Base-by-base conservation (phyloP, 805 yeast genomes). In the Cyberlindnera petersonii region DNA sequence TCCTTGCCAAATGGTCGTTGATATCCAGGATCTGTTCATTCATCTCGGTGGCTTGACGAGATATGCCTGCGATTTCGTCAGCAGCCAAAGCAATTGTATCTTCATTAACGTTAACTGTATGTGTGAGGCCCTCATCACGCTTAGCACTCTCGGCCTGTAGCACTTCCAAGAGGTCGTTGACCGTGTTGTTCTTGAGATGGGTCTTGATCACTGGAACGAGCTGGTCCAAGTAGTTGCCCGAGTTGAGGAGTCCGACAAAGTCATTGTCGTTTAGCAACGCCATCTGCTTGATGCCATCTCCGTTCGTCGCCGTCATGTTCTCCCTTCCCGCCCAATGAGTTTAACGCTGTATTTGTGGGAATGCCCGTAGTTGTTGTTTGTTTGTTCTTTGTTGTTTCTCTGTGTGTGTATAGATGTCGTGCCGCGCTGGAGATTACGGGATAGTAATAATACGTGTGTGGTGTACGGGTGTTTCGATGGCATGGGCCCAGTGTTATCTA, bases 221-320 rank as follows among this genome's bases (percentile, higher is more conserved):
- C 58, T 84, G 86, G 47, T 86, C 95, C 27, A 86, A 59, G 58
- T 81, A 85, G 50, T 83, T 89, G 40, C 78, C 83, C 3, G 83
- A 74, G 16, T 46, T 47, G 17, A 56, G 35, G n/a, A 51, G 41
- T 6, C 46, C 50, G 15, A 56, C 44, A 0, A 56, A 55, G 30
- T 56, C 60, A 27, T 33, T 44, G 19, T 52, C 59, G 26, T 44
- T 50, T 16, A 53, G 16, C 20, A 49, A 51, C 13, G 39, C 40
- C 17, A 52, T 43, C 34, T 48, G 46, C 22, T 37, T 44, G 26
- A 31, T 21, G 18, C 37, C n/a, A n/a, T n/a, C n/a, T n/a, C n/a
- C n/a, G n/a, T n/a, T n/a, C n/a, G n/a, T n/a, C n/a, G n/a, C n/a
- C n/a, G n/a, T n/a, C n/a, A n/a, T n/a, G n/a, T n/a, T n/a, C n/a